Conservation (phyloP, 2,329 filamentous ascomycete species). For the Aspergillus oerlinghausenensis region DNA sequence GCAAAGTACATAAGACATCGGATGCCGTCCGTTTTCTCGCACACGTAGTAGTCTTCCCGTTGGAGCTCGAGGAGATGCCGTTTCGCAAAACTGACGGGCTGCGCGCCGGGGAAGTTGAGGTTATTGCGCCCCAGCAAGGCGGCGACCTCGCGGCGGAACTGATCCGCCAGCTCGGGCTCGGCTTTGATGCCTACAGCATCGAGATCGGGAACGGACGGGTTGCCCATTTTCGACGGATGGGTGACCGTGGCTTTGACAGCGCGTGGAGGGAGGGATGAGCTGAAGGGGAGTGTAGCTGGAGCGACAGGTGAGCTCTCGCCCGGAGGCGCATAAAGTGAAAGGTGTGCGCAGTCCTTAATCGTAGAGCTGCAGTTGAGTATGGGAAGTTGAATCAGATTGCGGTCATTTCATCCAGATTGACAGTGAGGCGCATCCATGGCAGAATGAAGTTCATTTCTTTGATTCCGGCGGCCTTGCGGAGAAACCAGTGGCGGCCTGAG, state of each 20-base stretch:
- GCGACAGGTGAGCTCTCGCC: slow-evolving; percentile 15
- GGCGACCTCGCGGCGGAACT: slow-evolving; percentile 70
- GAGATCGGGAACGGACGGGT: slow-evolving; percentile 37
- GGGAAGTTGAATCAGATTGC: not conserved
- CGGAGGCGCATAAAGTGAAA: slow-evolving; percentile 16
- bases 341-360: slow-evolving; percentile 3
- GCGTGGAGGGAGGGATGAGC: not conserved
- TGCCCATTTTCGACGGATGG: slow-evolving; percentile 26
- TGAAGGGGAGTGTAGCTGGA: not conserved
- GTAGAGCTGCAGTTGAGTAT: not conserved
- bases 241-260: not conserved
- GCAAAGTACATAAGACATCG: slow-evolving; percentile 92
- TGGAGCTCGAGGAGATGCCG: slow-evolving; percentile 79
- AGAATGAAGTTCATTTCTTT: slow-evolving; percentile 1
- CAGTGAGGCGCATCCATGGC: slow-evolving; percentile 2
- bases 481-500: slow-evolving; percentile 19
- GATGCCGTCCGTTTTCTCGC: slow-evolving; percentile 96
- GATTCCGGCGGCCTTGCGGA: slow-evolving; percentile 1
- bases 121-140: slow-evolving; percentile 66
- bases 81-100: slow-evolving; percentile 86
- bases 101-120: slow-evolving; percentile 76
- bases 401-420: not conserved
- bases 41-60: slow-evolving; percentile 87
- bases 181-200: slow-evolving; percentile 57
- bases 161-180: slow-evolving; percentile 54